Conservation (phyloP, 306 rosid species). For the Acacia melanoxylon region DNA sequence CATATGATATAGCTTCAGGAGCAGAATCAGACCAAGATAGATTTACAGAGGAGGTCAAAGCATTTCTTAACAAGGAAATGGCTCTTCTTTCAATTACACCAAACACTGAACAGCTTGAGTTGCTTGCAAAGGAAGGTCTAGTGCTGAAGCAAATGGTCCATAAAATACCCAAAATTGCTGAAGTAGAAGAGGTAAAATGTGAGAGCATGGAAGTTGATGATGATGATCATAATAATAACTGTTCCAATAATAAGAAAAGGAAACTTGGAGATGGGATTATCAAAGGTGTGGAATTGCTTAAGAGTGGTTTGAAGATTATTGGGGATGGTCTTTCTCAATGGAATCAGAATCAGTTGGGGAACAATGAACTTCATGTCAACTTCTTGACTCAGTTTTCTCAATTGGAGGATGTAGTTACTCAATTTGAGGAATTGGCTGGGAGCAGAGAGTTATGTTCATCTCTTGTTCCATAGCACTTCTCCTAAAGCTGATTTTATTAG, state of each 20-base stretch:
- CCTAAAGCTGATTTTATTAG: conserved; percentile 29
- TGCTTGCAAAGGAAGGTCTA: conserved; percentile 65
- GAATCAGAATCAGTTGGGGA: conserved; percentile 53
- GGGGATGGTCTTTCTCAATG: conserved; percentile 68
- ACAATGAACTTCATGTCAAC: conserved; percentile 49
- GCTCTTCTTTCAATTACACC: conserved; percentile 58
- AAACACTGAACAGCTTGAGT: conserved; percentile 63
- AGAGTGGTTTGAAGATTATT: conserved; percentile 69
- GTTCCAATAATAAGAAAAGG: conserved; percentile 65
- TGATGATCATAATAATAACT: conserved; percentile 28
- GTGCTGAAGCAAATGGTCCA: conserved; percentile 57
- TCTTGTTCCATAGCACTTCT: conserved; percentile 20
- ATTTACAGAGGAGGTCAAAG: conserved; percentile 63
- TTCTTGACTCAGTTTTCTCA: conserved; percentile 62
- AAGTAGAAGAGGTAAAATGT: conserved; percentile 33
- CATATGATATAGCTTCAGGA: conserved; percentile 67
- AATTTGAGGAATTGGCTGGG: conserved; percentile 59
- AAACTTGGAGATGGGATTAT: conserved; percentile 72
- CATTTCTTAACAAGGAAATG: conserved; percentile 67
- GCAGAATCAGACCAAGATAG: conserved; percentile 50
- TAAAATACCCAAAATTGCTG: conserved; percentile 43
- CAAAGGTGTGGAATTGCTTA: conserved; percentile 75
- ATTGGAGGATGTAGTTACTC: conserved; percentile 66
- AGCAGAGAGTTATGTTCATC: conserved; percentile 34
- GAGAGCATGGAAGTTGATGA: conserved; percentile 53